Evolutionary conservation across 192 early-diverging fungal species (phyloP).

Genomic region (Lunasporangiospora selenospora): DNA sequence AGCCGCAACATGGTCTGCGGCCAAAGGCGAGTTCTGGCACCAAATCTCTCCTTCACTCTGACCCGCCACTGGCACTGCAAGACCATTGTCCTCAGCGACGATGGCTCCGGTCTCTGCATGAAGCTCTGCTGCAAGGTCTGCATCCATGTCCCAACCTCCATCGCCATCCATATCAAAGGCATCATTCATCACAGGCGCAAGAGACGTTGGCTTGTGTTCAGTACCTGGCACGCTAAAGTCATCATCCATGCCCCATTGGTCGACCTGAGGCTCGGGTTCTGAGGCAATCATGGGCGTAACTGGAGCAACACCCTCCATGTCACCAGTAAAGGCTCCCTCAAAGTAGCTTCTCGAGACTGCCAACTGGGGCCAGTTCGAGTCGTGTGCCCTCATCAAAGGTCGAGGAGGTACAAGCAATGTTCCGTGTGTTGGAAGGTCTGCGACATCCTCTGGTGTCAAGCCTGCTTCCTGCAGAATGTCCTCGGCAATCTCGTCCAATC

Average conservation of each 20-base stretch:
- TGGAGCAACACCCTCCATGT: slow-evolving; percentile 54
- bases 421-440: slow-evolving; percentile 46
- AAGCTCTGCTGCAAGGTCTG: slow-evolving; percentile 70
- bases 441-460: slow-evolving; percentile 67
- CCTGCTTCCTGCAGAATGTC: slow-evolving; percentile 80
- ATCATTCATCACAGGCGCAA: slow-evolving; percentile 42
- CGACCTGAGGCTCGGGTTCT: slow-evolving; percentile 62
- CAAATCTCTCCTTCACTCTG: slow-evolving; percentile 74
- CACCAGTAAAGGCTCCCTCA: slow-evolving; percentile 72
- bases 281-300: slow-evolving; percentile 62
- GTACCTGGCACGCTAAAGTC: slow-evolving; percentile 65
- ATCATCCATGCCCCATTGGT: slow-evolving; percentile 81
- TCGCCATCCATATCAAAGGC: slow-evolving; percentile 52
- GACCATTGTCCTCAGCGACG: slow-evolving; percentile 51
- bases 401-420: slow-evolving; percentile 70
- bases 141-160: slow-evolving; percentile 88
- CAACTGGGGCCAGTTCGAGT: slow-evolving; percentile 94
- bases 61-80: slow-evolving; percentile 70
- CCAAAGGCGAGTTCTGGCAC: slow-evolving; percentile 85
- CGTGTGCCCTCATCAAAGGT: slow-evolving; percentile 74
- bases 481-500: slow-evolving; percentile 85
- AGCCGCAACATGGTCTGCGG: slow-evolving; percentile 94
- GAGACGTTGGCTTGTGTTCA: slow-evolving; percentile 40
- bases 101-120: slow-evolving; percentile 73
- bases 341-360: slow-evolving; percentile 86